Percentiles rank a stretch among this genome's conserved stretches.
Evolutionary conservation across 805 yeast species (phyloP).

Genomic region (Kluyveromyces nonfermentans): DNA sequence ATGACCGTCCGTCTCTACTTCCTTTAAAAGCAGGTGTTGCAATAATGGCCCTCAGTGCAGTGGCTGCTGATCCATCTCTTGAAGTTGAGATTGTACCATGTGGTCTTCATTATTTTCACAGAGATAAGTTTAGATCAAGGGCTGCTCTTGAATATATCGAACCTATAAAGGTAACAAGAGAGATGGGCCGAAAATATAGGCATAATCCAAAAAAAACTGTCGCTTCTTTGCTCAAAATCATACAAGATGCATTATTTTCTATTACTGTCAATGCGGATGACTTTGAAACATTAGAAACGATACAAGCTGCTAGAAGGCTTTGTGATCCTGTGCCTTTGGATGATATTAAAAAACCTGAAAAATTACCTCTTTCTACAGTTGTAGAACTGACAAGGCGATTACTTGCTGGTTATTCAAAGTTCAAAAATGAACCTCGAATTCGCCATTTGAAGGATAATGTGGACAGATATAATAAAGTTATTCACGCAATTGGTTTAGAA

Average conservation of each 20-base stretch:
- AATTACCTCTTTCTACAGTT: slow-evolving; percentile 64
- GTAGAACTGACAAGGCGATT: slow-evolving; percentile 85
- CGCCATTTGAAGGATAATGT: slow-evolving; percentile 54
- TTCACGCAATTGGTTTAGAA: slow-evolving; percentile 53
- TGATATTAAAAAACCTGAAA: slow-evolving; percentile 7
- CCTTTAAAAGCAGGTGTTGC: slow-evolving; percentile 97
- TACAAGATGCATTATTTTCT: slow-evolving; percentile 67
- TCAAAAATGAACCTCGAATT: slow-evolving; percentile 63
- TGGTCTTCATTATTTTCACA: slow-evolving; percentile 93
- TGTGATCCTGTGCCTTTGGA: slow-evolving; percentile 52
- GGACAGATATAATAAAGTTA: slow-evolving; percentile 52
- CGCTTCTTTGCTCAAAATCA: slow-evolving; percentile 55
- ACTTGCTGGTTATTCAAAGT: slow-evolving; percentile 72
- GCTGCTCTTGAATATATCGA: slow-evolving; percentile 90
- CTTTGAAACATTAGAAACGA: slow-evolving; percentile 85
- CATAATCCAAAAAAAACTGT: slow-evolving; percentile 69
- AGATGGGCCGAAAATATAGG: slow-evolving; percentile 54
- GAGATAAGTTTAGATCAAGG: slow-evolving; percentile 86
- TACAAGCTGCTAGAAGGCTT: slow-evolving; percentile 86
- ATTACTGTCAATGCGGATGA: slow-evolving; percentile 94
- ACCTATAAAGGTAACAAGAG: slow-evolving; percentile 60
- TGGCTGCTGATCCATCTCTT: slow-evolving; percentile 64
- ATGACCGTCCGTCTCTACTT: slow-evolving; percentile 80
- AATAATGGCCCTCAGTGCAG: slow-evolving; percentile 92
- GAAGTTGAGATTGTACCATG: slow-evolving; percentile 84